phyloP scores from a whole-genome alignment of 306 rosid species.

The Trichosanthes cucumerina region DNA sequence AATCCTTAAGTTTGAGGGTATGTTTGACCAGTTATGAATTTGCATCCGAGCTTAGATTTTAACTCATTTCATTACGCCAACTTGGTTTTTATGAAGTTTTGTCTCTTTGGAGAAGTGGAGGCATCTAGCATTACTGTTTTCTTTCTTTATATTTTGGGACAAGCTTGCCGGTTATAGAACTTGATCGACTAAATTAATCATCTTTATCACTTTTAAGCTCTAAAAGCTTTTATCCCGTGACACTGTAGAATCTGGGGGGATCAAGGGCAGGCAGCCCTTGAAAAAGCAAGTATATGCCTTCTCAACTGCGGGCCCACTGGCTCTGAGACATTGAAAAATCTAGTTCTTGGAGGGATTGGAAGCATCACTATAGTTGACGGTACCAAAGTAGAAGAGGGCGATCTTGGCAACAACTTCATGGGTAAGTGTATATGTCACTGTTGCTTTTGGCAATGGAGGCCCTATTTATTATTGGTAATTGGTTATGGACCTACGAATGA shows the following conservation, averaged over 20 bases:
- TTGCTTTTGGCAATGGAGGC: neutral
- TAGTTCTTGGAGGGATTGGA: constrained; percentile 95
- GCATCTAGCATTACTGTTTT: neutral
- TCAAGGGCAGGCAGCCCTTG: constrained; percentile 14
- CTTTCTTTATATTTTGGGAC: neutral
- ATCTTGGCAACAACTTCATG: constrained; percentile 93
- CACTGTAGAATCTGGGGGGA: constrained; percentile 10
- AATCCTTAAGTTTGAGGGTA: neutral
- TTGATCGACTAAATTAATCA: neutral
- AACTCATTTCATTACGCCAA: neutral
- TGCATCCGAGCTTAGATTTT: neutral
- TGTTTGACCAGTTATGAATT: neutral
- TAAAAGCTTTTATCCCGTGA: neutral
- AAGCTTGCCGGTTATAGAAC: neutral
- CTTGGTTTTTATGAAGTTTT: neutral
- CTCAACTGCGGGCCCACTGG: constrained; percentile 98
- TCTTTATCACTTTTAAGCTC: neutral
- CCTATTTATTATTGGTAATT: neutral
- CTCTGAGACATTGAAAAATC: constrained; percentile 81
- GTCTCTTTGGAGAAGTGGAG: neutral
- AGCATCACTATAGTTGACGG: constrained; percentile 95
- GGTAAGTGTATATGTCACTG: constrained; percentile 26
- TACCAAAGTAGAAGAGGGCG: constrained; percentile 79
- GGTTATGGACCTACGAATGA: neutral
- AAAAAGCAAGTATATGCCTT: constrained; percentile 70